These are phyloP conservation scores for Diplocarpon mali DNA, from an alignment of 2,329 filamentous ascomycete genomes.

Conservation along the genomic window DNA sequence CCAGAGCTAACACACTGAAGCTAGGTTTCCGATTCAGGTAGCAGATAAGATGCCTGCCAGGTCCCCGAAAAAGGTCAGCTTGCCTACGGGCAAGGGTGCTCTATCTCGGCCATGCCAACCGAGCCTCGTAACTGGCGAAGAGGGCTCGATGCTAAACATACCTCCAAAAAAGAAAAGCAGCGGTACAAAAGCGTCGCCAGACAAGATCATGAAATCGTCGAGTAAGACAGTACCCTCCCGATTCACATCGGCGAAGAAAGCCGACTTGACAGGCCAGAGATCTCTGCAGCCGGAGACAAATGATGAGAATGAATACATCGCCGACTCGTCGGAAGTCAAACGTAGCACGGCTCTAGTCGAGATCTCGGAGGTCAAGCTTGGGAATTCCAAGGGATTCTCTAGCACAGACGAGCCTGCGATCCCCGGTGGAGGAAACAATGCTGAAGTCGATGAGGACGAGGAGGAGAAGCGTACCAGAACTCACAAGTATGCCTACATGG, in stretches of 20 bases:
- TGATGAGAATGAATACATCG: background rate
- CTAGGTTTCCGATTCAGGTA: too few species aligned
- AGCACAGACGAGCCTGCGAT: background rate
- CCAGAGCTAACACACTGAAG: background rate
- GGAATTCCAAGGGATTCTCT: too few species aligned
- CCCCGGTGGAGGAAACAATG: background rate
- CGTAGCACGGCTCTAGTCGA: background rate
- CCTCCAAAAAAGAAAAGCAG: background rate
- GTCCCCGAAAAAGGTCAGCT: background rate
- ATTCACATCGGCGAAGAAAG: conserved; percentile 4
- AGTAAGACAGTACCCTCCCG: conserved; percentile 5
- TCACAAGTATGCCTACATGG: background rate
- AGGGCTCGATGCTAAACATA: background rate
- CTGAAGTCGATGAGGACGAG: conserved; percentile 1
- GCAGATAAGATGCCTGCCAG: conserved; percentile 1
- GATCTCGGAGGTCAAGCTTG: background rate
- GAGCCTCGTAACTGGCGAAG: background rate
- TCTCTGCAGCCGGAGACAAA: background rate
- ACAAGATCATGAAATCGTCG: conserved; percentile 5
- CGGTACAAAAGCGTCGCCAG: background rate
- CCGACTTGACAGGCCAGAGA: background rate
- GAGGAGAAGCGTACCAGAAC: background rate
- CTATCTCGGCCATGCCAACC: background rate
- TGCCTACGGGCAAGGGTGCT: background rate
- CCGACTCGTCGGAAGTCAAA: conserved; percentile 1